phyloP scores from a whole-genome alignment of 116 monocot species.

The Papilionanthe hybrid region DNA sequence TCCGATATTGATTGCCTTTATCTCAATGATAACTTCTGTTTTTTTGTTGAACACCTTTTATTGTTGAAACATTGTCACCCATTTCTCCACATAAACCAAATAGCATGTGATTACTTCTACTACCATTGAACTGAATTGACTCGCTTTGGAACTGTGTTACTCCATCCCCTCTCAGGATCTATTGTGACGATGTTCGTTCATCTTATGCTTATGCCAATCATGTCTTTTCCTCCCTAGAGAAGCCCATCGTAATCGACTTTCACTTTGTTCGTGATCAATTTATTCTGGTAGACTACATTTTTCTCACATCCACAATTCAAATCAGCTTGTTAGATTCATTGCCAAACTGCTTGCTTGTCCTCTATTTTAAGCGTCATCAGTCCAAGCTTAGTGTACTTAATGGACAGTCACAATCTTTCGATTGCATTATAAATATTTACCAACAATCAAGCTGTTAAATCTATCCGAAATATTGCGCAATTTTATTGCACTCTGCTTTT shows the following conservation, averaged over 20 bases:
- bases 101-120: background rate
- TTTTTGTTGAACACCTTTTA: too few species aligned
- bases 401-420: too few species aligned
- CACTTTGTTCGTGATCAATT: constrained; percentile 11
- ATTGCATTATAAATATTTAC: too few species aligned
- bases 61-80: too few species aligned
- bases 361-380: background rate
- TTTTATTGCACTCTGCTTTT: too few species aligned
- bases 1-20: too few species aligned
- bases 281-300: background rate
- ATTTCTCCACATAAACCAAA: too few species aligned
- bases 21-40: too few species aligned
- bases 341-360: background rate
- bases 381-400: constrained; percentile 14
- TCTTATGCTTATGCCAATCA: constrained; percentile 5
- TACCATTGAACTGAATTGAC: background rate
- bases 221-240: constrained; percentile 4
- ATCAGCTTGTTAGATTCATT: constrained; percentile 4
- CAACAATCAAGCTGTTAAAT: too few species aligned
- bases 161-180: background rate
- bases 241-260: constrained; percentile 10
- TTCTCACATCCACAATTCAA: background rate
- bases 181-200: constrained; percentile 11
- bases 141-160: background rate
- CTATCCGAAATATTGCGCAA: too few species aligned